A percentile compares a stretch with the other conserved stretches of the same genome.
Evolutionary conservation across 768 basidiomycete species (phyloP).

Genomic region (Sarcodon sp.): DNA sequence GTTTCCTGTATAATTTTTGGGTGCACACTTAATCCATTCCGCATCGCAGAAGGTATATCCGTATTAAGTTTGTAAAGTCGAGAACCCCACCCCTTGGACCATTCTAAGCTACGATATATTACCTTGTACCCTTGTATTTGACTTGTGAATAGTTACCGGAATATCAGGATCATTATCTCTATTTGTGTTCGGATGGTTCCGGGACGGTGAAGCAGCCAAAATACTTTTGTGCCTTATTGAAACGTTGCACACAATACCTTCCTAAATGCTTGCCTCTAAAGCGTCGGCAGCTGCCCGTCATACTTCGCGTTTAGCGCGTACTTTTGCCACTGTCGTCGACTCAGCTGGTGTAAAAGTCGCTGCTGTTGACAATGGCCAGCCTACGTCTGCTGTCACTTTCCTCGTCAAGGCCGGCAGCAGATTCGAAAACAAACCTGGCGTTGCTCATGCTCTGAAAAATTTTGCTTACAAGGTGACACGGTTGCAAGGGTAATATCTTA

Average conservation of each 20-base stretch:
- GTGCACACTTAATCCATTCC: background rate
- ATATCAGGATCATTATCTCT: too few species aligned
- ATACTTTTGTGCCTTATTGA: too few species aligned
- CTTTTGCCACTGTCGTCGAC: constrained; percentile 77
- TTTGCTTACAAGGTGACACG: constrained; percentile 92
- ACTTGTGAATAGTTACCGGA: too few species aligned
- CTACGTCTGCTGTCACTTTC: constrained; percentile 79
- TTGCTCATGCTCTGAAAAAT: constrained; percentile 92
- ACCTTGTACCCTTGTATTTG: too few species aligned
- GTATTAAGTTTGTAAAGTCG: background rate
- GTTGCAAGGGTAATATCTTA: background rate
- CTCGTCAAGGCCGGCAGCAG: constrained; percentile 89
- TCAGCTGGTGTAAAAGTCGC: constrained; percentile 78
- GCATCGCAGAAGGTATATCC: background rate
- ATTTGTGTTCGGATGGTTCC: too few species aligned
- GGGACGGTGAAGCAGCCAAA: too few species aligned
- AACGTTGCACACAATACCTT: too few species aligned
- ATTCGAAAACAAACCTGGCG: constrained; percentile 79
- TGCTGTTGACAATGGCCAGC: constrained; percentile 68
- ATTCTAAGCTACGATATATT: background rate
- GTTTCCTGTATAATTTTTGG: background rate
- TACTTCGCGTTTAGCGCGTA: constrained; percentile 47
- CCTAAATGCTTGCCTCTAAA: constrained; percentile 10
- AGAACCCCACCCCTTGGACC: too few species aligned
- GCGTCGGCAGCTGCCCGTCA: constrained; percentile 45